These are phyloP conservation scores for Solanum boliviense DNA, from an alignment of 257 asterid species.

Conservation along the genomic window DNA sequence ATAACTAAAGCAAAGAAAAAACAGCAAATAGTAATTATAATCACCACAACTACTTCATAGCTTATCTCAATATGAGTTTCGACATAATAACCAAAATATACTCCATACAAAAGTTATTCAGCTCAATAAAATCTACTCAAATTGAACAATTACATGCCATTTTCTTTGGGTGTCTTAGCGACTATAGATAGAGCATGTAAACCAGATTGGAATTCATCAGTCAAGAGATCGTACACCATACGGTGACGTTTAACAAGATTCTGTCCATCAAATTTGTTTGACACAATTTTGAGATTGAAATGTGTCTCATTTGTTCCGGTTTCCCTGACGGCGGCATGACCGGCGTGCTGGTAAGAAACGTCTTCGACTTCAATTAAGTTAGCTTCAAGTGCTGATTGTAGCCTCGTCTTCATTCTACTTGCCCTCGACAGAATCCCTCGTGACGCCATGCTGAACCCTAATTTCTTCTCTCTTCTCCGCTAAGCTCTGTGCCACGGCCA, in stretches of 20 bases:
- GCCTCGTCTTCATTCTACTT: constrained; percentile 54
- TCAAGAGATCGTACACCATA: constrained; percentile 71
- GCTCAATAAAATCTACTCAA: not conserved
- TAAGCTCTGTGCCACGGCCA: not conserved
- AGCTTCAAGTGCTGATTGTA: constrained; percentile 62
- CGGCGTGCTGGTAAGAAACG: constrained; percentile 89
- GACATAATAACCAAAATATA: not conserved
- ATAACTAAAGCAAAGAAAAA: not conserved
- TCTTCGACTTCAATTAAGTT: constrained; percentile 68
- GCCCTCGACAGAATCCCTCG: constrained; percentile 56
- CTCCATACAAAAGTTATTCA: not conserved
- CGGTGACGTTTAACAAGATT: constrained; percentile 83
- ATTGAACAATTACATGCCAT: constrained; percentile 13
- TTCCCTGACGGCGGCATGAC: constrained; percentile 71
- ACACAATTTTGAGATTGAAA: constrained; percentile 63
- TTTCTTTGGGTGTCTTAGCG: constrained; percentile 78
- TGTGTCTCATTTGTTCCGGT: constrained; percentile 70
- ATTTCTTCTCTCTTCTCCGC: not conserved
- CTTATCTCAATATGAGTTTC: not conserved
- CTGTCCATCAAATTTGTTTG: constrained; percentile 59
- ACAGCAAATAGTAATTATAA: not conserved
- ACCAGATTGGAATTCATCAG: constrained; percentile 81
- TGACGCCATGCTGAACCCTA: constrained; percentile 42
- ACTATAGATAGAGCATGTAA: constrained; percentile 81
- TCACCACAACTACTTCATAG: not conserved